phyloP scores from a whole-genome alignment of 139 green algal species.

The Chlamydomonas schloesseri region DNA sequence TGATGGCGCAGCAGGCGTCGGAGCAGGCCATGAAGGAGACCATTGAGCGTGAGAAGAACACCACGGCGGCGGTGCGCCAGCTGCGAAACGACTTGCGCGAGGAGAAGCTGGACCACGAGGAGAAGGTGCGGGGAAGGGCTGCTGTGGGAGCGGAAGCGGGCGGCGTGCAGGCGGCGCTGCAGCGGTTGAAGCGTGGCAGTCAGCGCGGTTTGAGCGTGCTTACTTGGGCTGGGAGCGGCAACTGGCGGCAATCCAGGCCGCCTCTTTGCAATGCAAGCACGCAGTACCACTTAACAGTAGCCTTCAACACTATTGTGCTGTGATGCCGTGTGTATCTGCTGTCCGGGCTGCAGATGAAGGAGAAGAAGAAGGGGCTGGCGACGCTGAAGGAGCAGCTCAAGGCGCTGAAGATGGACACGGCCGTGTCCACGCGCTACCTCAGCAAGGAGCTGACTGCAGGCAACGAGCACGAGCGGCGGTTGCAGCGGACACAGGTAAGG shows the following conservation, averaged over 20 bases:
- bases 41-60: conserved; percentile 74
- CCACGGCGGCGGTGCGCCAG: conserved; percentile 72
- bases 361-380: conserved; percentile 63
- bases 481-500: conserved; percentile 55
- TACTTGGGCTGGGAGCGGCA: no score
- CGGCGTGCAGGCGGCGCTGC: not conserved
- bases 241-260: no score
- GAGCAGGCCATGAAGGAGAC: conserved; percentile 73
- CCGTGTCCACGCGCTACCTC: conserved; percentile 62
- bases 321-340: no score
- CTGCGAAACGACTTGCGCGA: conserved; percentile 71
- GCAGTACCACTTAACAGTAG: no score
- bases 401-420: conserved; percentile 64
- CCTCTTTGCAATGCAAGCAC: no score
- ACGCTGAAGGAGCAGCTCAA: conserved; percentile 77
- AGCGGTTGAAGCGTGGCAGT: no score
- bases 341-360: conserved; percentile 56
- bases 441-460: conserved; percentile 42
- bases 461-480: conserved; percentile 61
- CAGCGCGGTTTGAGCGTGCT: no score
- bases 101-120: conserved; percentile 82
- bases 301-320: no score
- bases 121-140: conserved; percentile 68
- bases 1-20: conserved; percentile 68
- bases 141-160: not conserved